A percentile compares a stretch with the other conserved stretches of the same genome.
Evolutionary conservation across 2,329 filamentous ascomycete species (phyloP).

Genomic region (Chaetothyriales sp.): DNA sequence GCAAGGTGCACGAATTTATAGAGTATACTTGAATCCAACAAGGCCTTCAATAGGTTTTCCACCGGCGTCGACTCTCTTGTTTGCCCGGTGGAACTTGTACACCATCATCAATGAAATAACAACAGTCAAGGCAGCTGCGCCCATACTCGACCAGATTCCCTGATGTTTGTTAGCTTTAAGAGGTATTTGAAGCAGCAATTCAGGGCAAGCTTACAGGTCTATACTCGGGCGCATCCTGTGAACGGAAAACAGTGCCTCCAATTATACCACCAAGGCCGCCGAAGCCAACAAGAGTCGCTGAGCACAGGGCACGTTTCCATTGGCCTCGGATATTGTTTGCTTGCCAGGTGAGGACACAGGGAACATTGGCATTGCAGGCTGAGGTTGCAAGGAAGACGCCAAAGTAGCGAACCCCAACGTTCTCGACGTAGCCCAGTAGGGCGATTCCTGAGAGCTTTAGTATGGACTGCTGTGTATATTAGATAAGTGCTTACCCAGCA

Average conservation of each 20-base stretch:
- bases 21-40: conserved; percentile 12
- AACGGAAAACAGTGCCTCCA: conserved; percentile 56
- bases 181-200: background rate
- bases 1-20: background rate
- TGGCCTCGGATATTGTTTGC: conserved; percentile 79
- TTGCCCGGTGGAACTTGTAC: conserved; percentile 15
- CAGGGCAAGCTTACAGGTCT: conserved; percentile 11
- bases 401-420: conserved; percentile 45
- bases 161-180: background rate
- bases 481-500: conserved; percentile 6
- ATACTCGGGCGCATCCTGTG: conserved; percentile 23
- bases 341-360: conserved; percentile 61
- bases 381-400: conserved; percentile 63
- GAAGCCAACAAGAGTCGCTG: conserved; percentile 15
- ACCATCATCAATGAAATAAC: conserved; percentile 14
- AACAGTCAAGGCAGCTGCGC: conserved; percentile 13
- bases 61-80: conserved; percentile 13
- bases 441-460: conserved; percentile 37
- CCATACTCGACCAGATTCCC: conserved; percentile 14
- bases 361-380: conserved; percentile 64
- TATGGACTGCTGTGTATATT: background rate
- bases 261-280: conserved; percentile 64
- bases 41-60: conserved; percentile 14
- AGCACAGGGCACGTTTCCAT: conserved; percentile 59
- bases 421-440: conserved; percentile 53